Conservation (phyloP, 1,139 yeast genomes). For the Saccharomyces hybrid region DNA sequence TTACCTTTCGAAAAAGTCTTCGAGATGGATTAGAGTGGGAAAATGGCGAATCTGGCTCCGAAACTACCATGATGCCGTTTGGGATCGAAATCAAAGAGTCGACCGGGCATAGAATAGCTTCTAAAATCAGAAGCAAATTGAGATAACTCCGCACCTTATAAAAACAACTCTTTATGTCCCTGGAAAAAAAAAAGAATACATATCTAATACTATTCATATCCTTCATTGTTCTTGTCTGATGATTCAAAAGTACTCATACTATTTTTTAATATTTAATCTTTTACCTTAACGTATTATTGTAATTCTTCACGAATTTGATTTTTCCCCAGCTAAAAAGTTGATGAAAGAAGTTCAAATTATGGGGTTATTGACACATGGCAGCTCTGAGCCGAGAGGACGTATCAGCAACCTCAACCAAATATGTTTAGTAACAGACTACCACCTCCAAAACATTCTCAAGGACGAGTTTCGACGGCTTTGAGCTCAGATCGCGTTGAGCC, state of each 20-base stretch:
- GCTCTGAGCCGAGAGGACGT: neutral
- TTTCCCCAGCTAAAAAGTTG: neutral
- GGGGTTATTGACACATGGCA: neutral
- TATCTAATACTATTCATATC: neutral
- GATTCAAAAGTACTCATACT: neutral
- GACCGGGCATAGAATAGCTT: constrained; percentile 17
- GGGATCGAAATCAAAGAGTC: constrained; percentile 15
- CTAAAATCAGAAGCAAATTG: constrained; percentile 25
- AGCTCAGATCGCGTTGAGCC: constrained; percentile 1
- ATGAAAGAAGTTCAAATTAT: neutral
- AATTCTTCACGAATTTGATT: neutral
- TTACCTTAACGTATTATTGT: neutral
- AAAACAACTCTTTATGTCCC: neutral
- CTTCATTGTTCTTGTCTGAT: neutral
- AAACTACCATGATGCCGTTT: constrained; percentile 10
- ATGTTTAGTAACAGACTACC: neutral
- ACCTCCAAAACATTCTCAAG: neutral
- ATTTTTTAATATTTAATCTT: neutral
- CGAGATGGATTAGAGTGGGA: constrained; percentile 15
- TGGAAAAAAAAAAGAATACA: neutral
- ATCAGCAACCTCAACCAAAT: neutral
- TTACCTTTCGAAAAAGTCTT: constrained; percentile 27
- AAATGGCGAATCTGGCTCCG: constrained; percentile 7
- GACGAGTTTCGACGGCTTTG: neutral
- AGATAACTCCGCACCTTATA: constrained; percentile 9